A percentile compares a stretch with the other conserved stretches of the same genome.
Conservation (phyloP, 208 protist genomes). For the Trypanosoma avium region DNA sequence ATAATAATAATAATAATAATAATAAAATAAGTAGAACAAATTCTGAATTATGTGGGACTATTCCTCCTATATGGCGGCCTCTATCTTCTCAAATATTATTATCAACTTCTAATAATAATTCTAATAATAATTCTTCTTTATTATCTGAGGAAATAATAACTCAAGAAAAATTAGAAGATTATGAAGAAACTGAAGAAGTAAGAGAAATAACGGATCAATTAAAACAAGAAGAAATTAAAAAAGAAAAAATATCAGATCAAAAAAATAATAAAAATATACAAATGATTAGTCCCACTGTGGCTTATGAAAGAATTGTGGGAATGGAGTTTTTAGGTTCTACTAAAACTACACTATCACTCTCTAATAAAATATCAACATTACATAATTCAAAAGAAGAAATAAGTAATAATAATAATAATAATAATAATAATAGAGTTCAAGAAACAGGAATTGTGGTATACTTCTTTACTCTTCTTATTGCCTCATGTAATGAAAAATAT, state of each 20-base stretch:
- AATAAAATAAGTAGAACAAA: not conserved
- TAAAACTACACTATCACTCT: not conserved
- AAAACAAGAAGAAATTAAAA: slow-evolving; percentile 17
- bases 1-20: not conserved
- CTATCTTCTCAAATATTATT: too few relatives aligned
- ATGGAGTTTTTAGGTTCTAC: slow-evolving; percentile 19
- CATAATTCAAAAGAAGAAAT: not conserved
- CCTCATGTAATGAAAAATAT: slow-evolving; percentile 14
- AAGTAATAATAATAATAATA: not conserved
- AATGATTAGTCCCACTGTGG: not conserved
- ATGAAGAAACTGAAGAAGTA: slow-evolving; percentile 5
- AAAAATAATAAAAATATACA: not conserved
- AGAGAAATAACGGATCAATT: slow-evolving; percentile 6
- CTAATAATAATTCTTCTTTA: too few relatives aligned
- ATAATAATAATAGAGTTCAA: not conserved
- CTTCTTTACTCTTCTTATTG: slow-evolving; percentile 20
- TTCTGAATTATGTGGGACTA: not conserved
- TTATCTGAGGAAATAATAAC: too few relatives aligned
- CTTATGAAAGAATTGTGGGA: slow-evolving; percentile 22
- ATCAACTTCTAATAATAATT: too few relatives aligned
- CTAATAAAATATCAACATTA: not conserved
- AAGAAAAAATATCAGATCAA: not conserved
- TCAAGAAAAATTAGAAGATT: not conserved
- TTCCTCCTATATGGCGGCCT: not conserved
- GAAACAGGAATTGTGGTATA: not conserved